Percentiles rank a stretch among this genome's conserved stretches.
These are phyloP conservation scores for Lachancea cidri DNA, from an alignment of 805 yeast species.

Conservation along the genomic window DNA sequence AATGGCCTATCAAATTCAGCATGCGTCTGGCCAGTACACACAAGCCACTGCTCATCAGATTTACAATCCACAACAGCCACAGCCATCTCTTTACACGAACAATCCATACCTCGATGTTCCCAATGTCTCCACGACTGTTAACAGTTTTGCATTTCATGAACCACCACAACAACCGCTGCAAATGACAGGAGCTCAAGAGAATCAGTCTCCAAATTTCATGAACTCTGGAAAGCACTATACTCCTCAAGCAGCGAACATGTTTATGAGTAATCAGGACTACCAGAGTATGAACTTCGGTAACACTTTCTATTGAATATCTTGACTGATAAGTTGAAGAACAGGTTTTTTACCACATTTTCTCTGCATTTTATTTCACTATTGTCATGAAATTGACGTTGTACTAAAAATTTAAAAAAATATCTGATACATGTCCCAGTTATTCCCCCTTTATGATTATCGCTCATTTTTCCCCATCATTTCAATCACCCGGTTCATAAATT, in stretches of 20 bases:
- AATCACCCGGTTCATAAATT: neutral
- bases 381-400: constrained; percentile 7
- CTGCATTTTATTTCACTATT: constrained; percentile 4
- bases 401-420: constrained; percentile 8
- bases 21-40: neutral
- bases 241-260: constrained; percentile 3
- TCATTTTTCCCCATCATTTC: constrained; percentile 1
- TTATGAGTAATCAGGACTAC: constrained; percentile 1
- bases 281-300: constrained; percentile 4
- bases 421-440: neutral
- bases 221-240: constrained; percentile 1
- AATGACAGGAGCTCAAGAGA: constrained; percentile 5
- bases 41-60: constrained; percentile 4
- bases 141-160: constrained; percentile 7
- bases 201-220: neutral
- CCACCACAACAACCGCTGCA: constrained; percentile 5
- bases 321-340: neutral
- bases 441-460: constrained; percentile 1
- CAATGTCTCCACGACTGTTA: constrained; percentile 2
- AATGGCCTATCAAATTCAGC: neutral
- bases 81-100: constrained; percentile 1
- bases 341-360: neutral
- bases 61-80: constrained; percentile 7
- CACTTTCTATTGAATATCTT: constrained; percentile 2
- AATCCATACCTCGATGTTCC: constrained; percentile 3